phyloP scores from a whole-genome alignment of 805 yeast species.

The Scheffersomyces stipitis region DNA sequence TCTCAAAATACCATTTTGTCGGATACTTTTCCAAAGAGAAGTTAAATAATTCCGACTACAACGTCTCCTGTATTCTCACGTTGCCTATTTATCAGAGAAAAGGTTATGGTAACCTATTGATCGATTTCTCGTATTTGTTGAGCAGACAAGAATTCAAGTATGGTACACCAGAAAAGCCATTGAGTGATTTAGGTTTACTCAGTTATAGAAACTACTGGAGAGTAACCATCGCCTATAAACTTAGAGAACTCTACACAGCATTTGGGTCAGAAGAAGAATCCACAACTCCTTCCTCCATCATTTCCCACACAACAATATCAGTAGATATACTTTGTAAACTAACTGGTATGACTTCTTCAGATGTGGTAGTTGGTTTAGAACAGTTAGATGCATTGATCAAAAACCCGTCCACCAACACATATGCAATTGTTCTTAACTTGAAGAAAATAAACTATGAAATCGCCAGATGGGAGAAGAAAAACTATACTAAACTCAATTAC shows the following conservation, averaged over 20 bases:
- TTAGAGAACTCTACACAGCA: conserved; percentile 28
- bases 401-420: conserved; percentile 44
- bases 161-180: conserved; percentile 96
- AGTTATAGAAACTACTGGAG: conserved; percentile 91
- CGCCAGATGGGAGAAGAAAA: conserved; percentile 52
- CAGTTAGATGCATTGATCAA: conserved; percentile 61
- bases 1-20: conserved; percentile 65
- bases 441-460: conserved; percentile 42
- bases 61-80: conserved; percentile 87
- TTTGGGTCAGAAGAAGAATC: conserved; percentile 12
- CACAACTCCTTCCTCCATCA: not conserved
- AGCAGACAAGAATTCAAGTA: conserved; percentile 70
- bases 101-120: conserved; percentile 86
- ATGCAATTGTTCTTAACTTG: conserved; percentile 54
- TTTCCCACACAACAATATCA: conserved; percentile 35
- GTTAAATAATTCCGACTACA: conserved; percentile 70
- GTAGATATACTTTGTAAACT: conserved; percentile 61
- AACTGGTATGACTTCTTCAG: conserved; percentile 87
- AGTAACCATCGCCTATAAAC: conserved; percentile 53
- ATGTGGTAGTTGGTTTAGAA: conserved; percentile 85
- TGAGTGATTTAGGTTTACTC: conserved; percentile 79
- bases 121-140: conserved; percentile 84
- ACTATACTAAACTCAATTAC: conserved; percentile 51
- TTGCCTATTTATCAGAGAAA: conserved; percentile 83
- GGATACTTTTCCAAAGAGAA: conserved; percentile 95